These are phyloP conservation scores for Pichia rugopelliculosa DNA, from an alignment of 805 yeast species.

Conservation along the genomic window DNA sequence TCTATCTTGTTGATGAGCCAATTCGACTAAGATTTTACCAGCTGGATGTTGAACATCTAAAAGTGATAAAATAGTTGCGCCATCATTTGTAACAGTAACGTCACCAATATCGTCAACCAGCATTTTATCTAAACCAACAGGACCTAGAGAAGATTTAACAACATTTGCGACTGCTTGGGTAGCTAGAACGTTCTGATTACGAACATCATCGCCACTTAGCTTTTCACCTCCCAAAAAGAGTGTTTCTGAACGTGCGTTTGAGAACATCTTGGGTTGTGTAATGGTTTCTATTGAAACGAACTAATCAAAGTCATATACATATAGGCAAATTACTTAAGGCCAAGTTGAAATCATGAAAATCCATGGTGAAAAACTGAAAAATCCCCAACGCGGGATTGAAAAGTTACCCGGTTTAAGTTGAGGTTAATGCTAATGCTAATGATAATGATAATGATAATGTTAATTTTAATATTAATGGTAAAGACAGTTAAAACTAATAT, in stretches of 20 bases:
- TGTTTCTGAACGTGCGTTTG: constrained; percentile 84
- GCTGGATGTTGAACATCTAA: constrained; percentile 99
- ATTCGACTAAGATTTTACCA: constrained; percentile 90
- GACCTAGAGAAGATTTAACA: constrained; percentile 91
- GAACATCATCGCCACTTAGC: constrained; percentile 89
- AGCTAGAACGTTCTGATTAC: constrained; percentile 93
- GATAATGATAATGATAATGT: background rate
- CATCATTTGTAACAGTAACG: constrained; percentile 97
- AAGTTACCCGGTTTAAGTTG: background rate
- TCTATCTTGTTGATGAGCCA: constrained; percentile 97
- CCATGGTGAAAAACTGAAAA: background rate
- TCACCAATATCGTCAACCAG: constrained; percentile 98
- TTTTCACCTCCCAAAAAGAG: constrained; percentile 94
- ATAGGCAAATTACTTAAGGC: too few relatives aligned
- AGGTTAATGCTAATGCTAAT: too few relatives aligned
- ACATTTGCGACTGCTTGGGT: constrained; percentile 80
- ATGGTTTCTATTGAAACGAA: background rate
- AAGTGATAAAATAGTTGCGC: constrained; percentile 88
- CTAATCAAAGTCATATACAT: too few relatives aligned
- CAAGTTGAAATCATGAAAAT: too few relatives aligned
- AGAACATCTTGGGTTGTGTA: constrained; percentile 37
- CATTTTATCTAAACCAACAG: constrained; percentile 98
- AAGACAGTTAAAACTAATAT: background rate
- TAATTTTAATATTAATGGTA: background rate
- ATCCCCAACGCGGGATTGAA: background rate